Conservation (phyloP, 352 stramenopile species). For the Thraustochytrium sp. region DNA sequence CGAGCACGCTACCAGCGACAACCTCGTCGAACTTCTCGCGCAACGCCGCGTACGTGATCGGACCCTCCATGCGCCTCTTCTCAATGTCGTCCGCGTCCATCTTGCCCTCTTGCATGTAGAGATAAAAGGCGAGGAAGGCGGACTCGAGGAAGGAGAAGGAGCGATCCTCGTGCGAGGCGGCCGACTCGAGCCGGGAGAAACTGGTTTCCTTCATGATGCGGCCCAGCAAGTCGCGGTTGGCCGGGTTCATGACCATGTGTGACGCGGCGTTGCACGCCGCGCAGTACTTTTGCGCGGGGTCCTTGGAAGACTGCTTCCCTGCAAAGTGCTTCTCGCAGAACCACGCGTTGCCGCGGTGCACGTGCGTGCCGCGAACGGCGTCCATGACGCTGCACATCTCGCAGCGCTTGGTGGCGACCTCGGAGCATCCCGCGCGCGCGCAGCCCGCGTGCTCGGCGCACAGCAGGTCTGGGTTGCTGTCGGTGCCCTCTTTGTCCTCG, state of each 20-base stretch:
- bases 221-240: background rate
- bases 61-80: background rate
- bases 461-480: background rate
- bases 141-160: background rate
- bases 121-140: background rate
- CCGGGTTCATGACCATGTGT: background rate
- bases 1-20: background rate
- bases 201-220: background rate
- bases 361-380: background rate
- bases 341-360: background rate
- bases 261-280: background rate
- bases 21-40: background rate
- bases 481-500: background rate
- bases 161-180: too few relatives aligned
- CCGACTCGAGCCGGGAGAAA: background rate
- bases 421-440: background rate
- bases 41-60: background rate
- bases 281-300: background rate
- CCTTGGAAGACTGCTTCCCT: background rate
- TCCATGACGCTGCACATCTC: background rate
- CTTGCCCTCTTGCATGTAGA: background rate
- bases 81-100: background rate
- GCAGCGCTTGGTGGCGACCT: background rate
- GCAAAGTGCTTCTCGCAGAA: background rate
- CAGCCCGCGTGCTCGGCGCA: background rate